Evolutionary conservation across 139 green algal species (phyloP).

Genomic region (Volvox reticuliferus): DNA sequence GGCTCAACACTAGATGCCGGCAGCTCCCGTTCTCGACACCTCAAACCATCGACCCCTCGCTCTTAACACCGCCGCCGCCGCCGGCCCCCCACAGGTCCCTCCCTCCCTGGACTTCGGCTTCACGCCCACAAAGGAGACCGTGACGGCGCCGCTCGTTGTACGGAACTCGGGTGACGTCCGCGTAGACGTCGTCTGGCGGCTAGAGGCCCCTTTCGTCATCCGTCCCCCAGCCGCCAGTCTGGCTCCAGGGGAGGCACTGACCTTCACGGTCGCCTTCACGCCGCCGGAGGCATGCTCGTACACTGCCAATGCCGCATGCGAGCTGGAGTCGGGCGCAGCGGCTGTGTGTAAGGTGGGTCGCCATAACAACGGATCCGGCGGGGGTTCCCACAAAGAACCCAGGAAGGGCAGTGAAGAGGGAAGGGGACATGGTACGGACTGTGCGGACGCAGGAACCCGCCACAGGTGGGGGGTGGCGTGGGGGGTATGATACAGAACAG

Average conservation of each 20-base stretch:
- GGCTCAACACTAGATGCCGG: no score
- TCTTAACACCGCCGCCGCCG: no score
- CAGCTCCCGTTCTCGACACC: no score
- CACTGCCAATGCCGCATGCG: constrained; percentile 57
- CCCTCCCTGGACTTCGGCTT: constrained; percentile 71
- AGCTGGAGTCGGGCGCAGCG: constrained; percentile 61
- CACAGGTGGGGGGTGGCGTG: no score
- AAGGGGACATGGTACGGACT: no score
- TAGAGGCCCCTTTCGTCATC: constrained; percentile 74
- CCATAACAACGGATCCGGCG: no score
- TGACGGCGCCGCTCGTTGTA: constrained; percentile 47
- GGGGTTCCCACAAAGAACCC: not conserved
- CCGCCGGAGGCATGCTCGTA: constrained; percentile 76
- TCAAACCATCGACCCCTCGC: not conserved
- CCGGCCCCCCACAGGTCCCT: constrained; percentile 64
- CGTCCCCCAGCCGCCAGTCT: constrained; percentile 54
- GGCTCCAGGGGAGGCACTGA: constrained; percentile 50
- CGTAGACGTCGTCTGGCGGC: constrained; percentile 68
- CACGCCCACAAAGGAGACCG: constrained; percentile 60
- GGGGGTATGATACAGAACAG: no score
- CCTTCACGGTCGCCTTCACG: constrained; percentile 65
- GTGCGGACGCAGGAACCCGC: no score
- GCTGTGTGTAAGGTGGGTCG: constrained; percentile 54
- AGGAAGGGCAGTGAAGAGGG: no score
- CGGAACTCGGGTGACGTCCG: constrained; percentile 73